Percentiles rank a stretch among this genome's conserved stretches.
Conservation (phyloP, 768 basidiomycete genomes). For the Suillus variegatus region DNA sequence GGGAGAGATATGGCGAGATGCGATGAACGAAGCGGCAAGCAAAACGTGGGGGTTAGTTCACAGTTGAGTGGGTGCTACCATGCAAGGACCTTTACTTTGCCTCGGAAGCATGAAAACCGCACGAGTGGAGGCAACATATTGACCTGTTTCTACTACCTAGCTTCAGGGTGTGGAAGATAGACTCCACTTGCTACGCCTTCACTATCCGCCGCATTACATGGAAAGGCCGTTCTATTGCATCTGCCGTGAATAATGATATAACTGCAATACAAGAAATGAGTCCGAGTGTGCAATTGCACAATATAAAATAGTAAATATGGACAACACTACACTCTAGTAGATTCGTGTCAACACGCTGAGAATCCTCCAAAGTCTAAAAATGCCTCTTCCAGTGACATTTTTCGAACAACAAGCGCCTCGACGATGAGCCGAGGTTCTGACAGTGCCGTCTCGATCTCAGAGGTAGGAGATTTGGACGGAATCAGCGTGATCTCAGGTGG, state of each 20-base stretch:
- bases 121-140: not conserved
- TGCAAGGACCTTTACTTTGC: not conserved
- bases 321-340: not conserved
- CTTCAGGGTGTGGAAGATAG: not conserved
- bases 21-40: slow-evolving; percentile 31
- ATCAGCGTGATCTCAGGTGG: not conserved
- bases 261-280: not conserved
- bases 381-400: slow-evolving; percentile 73
- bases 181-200: not conserved
- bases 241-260: not conserved
- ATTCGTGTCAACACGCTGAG: slow-evolving; percentile 22
- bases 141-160: not conserved
- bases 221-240: not conserved
- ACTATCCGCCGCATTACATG: not conserved
- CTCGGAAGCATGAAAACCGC: no score
- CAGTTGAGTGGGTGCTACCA: not conserved
- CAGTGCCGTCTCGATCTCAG: not conserved
- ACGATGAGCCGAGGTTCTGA: slow-evolving; percentile 65
- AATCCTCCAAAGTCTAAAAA: slow-evolving; percentile 78
- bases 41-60: slow-evolving; percentile 28
- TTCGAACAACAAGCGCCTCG: slow-evolving; percentile 78
- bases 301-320: not conserved
- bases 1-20: slow-evolving; percentile 32
- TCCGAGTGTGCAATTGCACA: not conserved
- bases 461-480: slow-evolving; percentile 10